Percentiles rank a stretch among this genome's conserved stretches.
Conservation (phyloP, 1,284 basidiomycete species). For the Mycena sp. region DNA sequence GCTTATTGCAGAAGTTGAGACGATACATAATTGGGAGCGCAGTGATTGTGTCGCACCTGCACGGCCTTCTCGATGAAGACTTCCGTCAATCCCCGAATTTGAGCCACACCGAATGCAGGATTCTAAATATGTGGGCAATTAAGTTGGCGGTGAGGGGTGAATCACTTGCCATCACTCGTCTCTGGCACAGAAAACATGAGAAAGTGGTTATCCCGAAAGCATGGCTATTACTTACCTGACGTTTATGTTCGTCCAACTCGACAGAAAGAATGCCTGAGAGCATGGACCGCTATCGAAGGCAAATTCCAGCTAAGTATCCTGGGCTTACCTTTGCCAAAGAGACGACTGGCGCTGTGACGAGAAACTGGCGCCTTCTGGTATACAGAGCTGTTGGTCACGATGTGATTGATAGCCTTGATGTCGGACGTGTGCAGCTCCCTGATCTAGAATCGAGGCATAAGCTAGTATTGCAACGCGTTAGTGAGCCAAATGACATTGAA, state of each 20-base stretch:
- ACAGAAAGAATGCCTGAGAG: constrained; percentile 22
- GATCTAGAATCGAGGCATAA: neutral
- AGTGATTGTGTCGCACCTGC: constrained; percentile 44
- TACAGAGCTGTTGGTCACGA: constrained; percentile 2
- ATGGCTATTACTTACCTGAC: constrained; percentile 50
- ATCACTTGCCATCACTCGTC: constrained; percentile 51
- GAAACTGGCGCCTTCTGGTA: constrained; percentile 12
- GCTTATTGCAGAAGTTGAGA: constrained; percentile 38
- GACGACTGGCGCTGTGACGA: neutral
- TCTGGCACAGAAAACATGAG: constrained; percentile 34
- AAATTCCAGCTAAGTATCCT: no score
- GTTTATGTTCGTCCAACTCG: constrained; percentile 51
- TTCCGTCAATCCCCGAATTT: constrained; percentile 38
- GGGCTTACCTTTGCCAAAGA: neutral
- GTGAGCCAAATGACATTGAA: constrained; percentile 6
- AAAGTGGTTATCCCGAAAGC: neutral
- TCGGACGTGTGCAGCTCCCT: constrained; percentile 14
- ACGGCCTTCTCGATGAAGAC: constrained; percentile 55
- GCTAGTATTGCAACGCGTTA: neutral
- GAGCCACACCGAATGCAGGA: constrained; percentile 65
- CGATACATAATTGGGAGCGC: neutral
- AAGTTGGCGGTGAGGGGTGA: neutral
- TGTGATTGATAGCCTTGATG: constrained; percentile 19
- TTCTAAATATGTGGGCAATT: constrained; percentile 48
- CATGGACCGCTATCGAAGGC: neutral